Base-by-base conservation (phyloP, 768 basidiomycete species). In the Leccinum boreale region DNA sequence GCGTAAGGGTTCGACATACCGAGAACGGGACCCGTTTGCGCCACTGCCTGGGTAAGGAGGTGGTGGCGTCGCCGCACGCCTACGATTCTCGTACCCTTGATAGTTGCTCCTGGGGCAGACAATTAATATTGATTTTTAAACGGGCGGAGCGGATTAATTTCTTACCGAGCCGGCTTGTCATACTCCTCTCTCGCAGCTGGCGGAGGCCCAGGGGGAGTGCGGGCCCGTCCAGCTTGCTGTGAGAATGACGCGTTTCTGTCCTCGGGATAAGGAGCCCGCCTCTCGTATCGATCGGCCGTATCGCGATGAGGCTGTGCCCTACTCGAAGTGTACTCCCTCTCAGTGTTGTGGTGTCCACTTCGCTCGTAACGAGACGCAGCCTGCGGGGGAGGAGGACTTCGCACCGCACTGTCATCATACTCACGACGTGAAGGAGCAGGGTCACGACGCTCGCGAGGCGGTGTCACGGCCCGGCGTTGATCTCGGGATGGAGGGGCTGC, bases 371-470 rank as follows among this genome's bases (percentile, higher is more conserved):
- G 81, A 54, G 81, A 73, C n/a, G 76, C 77, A 28, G 82, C 74
- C 17, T 77, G 79, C 24, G 72, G 70, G n/a, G 76, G 73, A 55
- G 76, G 73, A 55, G 78, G 71, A 56, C 81, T 87, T 48, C 86
- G 79, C 64, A 70, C 65, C 65, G 85, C 79, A 62, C 84, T 86
- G 50, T 92, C 90, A 62, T 92, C 88, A 64, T 83, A 79, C 50
- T 92, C 88, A 57, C 86, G 82, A 62, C 76, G 74, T 59, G 77
- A 65, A 61, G 80, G 73, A 71, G 87, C 85, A n/a, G 56, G 45
- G 57, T 90, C 89, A 39, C 86, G 78, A 65, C 82, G 84, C 11
- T 89, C 89, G 62, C 87, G 79, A 15, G 86, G 81, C 52, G 89
- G 76, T 11, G 82, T 83, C 14, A 77, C 75, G 56, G 85, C 83